A percentile compares a stretch with the other conserved stretches of the same genome.
These are phyloP conservation scores for Neonectria faginata DNA, from an alignment of 2,329 filamentous ascomycete species.

Conservation along the genomic window DNA sequence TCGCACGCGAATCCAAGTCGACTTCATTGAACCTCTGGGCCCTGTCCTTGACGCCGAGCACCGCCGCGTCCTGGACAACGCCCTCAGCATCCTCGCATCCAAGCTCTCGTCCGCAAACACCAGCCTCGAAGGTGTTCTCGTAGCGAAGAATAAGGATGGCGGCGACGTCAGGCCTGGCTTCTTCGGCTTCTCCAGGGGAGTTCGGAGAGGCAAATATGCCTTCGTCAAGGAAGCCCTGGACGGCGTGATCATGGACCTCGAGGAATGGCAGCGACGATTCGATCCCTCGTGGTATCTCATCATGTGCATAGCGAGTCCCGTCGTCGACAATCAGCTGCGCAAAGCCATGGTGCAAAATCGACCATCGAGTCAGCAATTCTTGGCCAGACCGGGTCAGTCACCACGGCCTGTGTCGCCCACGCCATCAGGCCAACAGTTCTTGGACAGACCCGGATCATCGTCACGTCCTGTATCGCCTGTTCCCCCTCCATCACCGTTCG, in stretches of 20 bases:
- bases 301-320: slow-evolving; percentile 18
- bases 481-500: background rate
- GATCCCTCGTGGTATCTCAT: slow-evolving; percentile 25
- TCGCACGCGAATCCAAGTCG: slow-evolving; percentile 10
- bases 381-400: background rate
- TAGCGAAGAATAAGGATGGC: slow-evolving; percentile 3
- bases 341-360: background rate
- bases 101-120: slow-evolving; percentile 6
- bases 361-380: background rate
- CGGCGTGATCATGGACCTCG: slow-evolving; percentile 11
- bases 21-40: slow-evolving; percentile 12
- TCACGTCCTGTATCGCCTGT: slow-evolving; percentile 4
- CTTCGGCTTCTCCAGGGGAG: slow-evolving; percentile 7
- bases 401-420: slow-evolving; percentile 1
- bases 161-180: slow-evolving; percentile 5
- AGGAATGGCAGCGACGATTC: slow-evolving; percentile 21
- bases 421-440: background rate
- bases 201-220: slow-evolving; percentile 14
- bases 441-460: background rate
- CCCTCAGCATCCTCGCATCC: slow-evolving; percentile 11
- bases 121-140: slow-evolving; percentile 11
- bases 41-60: slow-evolving; percentile 11
- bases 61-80: slow-evolving; percentile 14
- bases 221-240: slow-evolving; percentile 16
- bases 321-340: slow-evolving; percentile 9